These are phyloP conservation scores for Nakaseomyces uthaithaninus DNA, from an alignment of 1,139 yeast genomes.

Conservation along the genomic window DNA sequence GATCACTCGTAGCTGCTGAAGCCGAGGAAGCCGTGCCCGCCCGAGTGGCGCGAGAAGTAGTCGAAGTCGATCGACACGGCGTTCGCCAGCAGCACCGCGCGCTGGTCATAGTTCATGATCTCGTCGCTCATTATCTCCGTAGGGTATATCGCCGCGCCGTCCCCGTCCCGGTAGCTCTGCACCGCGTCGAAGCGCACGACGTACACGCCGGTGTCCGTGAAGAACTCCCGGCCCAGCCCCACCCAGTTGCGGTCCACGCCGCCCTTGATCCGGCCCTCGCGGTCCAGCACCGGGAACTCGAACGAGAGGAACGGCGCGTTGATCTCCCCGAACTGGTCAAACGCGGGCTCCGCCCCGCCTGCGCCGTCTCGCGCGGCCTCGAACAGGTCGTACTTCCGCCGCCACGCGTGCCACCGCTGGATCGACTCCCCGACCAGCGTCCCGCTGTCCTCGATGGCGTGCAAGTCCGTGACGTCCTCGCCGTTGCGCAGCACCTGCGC, in stretches of 20 bases:
- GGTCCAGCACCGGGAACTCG: slow-evolving; percentile 70
- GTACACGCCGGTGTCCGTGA: slow-evolving; percentile 92
- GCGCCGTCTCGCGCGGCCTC: slow-evolving; percentile 29
- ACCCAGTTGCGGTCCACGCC: slow-evolving; percentile 91
- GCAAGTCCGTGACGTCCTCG: slow-evolving; percentile 7
- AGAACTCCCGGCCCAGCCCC: slow-evolving; percentile 83
- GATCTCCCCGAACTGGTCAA: slow-evolving; percentile 56
- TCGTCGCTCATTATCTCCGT: slow-evolving; percentile 19
- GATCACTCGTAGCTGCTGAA: slow-evolving; percentile 31
- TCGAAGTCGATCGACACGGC: slow-evolving; percentile 93
- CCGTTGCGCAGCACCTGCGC: slow-evolving; percentile 13
- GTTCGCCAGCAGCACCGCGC: slow-evolving; percentile 77
- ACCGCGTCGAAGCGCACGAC: slow-evolving; percentile 75
- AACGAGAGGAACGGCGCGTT: slow-evolving; percentile 84
- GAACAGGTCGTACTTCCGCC: slow-evolving; percentile 77
- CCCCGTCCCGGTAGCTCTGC: slow-evolving; percentile 22
- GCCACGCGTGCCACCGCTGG: slow-evolving; percentile 93
- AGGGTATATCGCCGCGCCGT: slow-evolving; percentile 16
- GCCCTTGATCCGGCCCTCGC: slow-evolving; percentile 51
- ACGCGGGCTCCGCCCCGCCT: slow-evolving; percentile 12
- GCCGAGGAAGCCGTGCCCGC: slow-evolving; percentile 35
- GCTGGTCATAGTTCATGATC: slow-evolving; percentile 59
- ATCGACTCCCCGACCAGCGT: slow-evolving; percentile 68
- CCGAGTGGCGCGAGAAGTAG: slow-evolving; percentile 83
- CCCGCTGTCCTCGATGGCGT: slow-evolving; percentile 32